These are phyloP conservation scores for Macrotyloma uniflorum DNA, from an alignment of 306 rosid genomes.

Conservation along the genomic window DNA sequence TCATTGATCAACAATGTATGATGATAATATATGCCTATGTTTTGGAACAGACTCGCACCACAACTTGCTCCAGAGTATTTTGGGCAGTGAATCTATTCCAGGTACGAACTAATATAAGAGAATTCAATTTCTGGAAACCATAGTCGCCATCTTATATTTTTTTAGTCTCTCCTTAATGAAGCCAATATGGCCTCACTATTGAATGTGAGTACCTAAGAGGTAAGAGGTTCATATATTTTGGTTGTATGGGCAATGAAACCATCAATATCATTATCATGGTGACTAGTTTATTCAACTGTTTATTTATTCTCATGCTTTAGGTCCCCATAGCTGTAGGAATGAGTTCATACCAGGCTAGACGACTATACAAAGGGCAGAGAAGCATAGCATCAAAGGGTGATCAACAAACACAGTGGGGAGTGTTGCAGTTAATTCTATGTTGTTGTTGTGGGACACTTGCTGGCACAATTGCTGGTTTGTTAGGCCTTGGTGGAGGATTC, in stretches of 20 bases:
- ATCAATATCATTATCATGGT: neutral
- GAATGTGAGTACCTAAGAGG: too few species aligned
- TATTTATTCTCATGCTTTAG: conserved; percentile 26
- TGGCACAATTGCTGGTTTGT: conserved; percentile 75
- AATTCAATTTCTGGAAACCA: neutral
- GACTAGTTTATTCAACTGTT: neutral
- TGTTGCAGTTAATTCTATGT: conserved; percentile 51
- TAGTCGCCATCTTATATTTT: neutral
- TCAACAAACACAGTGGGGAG: conserved; percentile 55
- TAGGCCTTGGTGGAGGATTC: conserved; percentile 88
- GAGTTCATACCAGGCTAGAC: conserved; percentile 37
- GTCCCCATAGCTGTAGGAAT: conserved; percentile 38
- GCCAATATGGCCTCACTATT: too few species aligned
- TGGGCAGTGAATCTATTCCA: conserved; percentile 64
- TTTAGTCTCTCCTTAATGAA: neutral
- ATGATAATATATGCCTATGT: neutral
- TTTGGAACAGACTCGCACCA: conserved; percentile 52
- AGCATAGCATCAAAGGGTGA: conserved; percentile 65
- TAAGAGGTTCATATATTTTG: too few species aligned
- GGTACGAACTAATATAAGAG: conserved; percentile 33
- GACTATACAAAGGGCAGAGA: conserved; percentile 57
- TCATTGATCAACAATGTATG: neutral
- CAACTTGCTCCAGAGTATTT: conserved; percentile 54
- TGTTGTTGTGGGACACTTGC: conserved; percentile 59
- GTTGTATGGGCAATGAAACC: too few species aligned